Evolutionary conservation across 2,329 filamentous ascomycete genomes (phyloP), one percentile per base, ranked within the genome.

Genomic region (Gnomoniopsis sp.): DNA sequence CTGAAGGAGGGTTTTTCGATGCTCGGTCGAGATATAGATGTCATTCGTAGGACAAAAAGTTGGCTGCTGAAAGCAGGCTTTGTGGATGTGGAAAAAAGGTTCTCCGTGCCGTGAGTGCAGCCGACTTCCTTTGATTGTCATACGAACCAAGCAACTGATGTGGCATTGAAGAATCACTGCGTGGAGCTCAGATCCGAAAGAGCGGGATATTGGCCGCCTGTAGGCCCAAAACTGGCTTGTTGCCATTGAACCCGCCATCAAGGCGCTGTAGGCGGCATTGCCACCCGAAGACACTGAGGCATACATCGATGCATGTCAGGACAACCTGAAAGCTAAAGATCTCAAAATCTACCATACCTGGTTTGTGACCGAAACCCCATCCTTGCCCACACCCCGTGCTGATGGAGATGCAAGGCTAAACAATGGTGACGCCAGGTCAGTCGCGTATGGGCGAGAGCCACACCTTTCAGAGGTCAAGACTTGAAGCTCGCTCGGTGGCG

Each of bases 1-100:
- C 67, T 80, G 22, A 64, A 70, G 2, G 63, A 70, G 3, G 78
- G 79, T 3, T 71, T 71, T 1, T 68, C 67, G 23, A 63, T 64
- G 1, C 70, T 74, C 19, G 63, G 72, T 17, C 74, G 79, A 3
- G 71, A 75, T 2, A 65, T 76, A 8, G 61, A 72, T 44, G 65
- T 75, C 49, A 72, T 67, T 10, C 65, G 66, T 3, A 65, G 66
- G 23, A 67, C 76, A 11, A 72, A 70, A 51, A 65, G 70, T 21
- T 70, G 73, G 38, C 76, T 75, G 62, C 66, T 74, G 43, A 75
- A 78, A 23, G 79, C 76, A 1, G 83, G 83, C 0, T 86, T 86
- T 61, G 75, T 80, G 7, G 80, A 85, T n/a, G 73, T 78, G 30
- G 75, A 85, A 65, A 46, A 46, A 12, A 19, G n/a, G 11, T 19